A percentile compares a stretch with the other conserved stretches of the same genome.
Conservation (phyloP, 192 early-diverging fungal species). For the Coemansia sp. region DNA sequence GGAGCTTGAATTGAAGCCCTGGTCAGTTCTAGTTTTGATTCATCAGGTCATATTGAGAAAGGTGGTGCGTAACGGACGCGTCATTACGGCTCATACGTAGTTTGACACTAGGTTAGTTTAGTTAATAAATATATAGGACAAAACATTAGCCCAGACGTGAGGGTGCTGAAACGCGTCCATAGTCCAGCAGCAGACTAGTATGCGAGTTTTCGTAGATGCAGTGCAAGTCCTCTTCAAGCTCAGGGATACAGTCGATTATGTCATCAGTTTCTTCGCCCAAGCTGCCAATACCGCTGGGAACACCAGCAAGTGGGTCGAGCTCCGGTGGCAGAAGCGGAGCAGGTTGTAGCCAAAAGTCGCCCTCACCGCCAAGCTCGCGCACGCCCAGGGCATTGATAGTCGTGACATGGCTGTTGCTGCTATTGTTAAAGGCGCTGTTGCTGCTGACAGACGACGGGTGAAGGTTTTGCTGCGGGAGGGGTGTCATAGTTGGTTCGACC, state of each 20-base stretch:
- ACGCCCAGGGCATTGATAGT: constrained; percentile 50
- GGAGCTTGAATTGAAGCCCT: neutral
- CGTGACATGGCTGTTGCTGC: constrained; percentile 12
- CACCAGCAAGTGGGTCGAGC: constrained; percentile 21
- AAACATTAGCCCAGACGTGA: constrained; percentile 54
- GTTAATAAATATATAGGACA: neutral
- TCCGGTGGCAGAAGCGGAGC: constrained; percentile 43
- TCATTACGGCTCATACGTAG: neutral
- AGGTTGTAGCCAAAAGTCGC: constrained; percentile 38
- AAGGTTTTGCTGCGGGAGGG: constrained; percentile 5
- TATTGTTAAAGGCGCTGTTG: neutral
- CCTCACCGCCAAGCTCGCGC: constrained; percentile 37
- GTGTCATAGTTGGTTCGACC: constrained; percentile 7
- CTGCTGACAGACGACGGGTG: neutral
- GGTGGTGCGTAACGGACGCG: neutral
- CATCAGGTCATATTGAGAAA: neutral
- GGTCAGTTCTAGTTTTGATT: neutral
- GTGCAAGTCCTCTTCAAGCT: constrained; percentile 67
- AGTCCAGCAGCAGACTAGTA: constrained; percentile 68
- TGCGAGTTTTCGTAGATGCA: constrained; percentile 65
- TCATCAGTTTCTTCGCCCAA: constrained; percentile 41
- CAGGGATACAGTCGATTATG: constrained; percentile 57
- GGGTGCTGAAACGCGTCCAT: constrained; percentile 63
- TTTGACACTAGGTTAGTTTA: neutral
- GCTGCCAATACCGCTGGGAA: constrained; percentile 26